phyloP scores from a whole-genome alignment of 768 basidiomycete species.

The Psilocybe tampanensis region DNA sequence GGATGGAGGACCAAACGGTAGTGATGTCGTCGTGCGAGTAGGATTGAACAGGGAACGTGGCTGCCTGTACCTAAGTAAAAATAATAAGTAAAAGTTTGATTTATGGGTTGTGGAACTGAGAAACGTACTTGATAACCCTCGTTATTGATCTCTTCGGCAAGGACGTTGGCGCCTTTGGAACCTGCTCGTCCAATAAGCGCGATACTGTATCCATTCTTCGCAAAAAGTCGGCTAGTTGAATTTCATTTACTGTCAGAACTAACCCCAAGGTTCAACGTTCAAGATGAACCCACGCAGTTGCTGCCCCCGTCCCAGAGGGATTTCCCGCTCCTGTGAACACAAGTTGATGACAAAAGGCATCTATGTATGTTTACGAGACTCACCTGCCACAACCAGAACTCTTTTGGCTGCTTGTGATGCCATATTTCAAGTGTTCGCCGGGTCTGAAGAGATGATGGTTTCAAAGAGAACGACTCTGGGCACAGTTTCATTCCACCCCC shows the following conservation, averaged over 20 bases:
- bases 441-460: no score
- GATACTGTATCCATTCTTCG: constrained; percentile 64
- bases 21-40: constrained; percentile 56
- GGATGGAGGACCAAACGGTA: constrained; percentile 48
- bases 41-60: constrained; percentile 53
- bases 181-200: constrained; percentile 64
- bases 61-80: constrained; percentile 41
- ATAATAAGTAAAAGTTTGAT: background rate
- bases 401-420: constrained; percentile 35
- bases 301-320: constrained; percentile 57
- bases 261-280: no score
- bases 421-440: background rate
- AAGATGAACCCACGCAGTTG: constrained; percentile 49
- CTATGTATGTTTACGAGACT: constrained; percentile 19
- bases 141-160: constrained; percentile 56
- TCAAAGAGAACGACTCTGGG: no score
- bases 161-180: constrained; percentile 39
- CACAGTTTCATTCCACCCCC: no score
- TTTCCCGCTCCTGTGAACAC: constrained; percentile 42
- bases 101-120: no score
- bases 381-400: constrained; percentile 61
- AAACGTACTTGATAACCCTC: constrained; percentile 60
- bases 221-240: constrained; percentile 55
- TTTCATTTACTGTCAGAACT: no score
- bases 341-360: background rate